These are phyloP conservation scores for Termitomyces eurrhizus DNA, from an alignment of 768 basidiomycete genomes.

Conservation along the genomic window DNA sequence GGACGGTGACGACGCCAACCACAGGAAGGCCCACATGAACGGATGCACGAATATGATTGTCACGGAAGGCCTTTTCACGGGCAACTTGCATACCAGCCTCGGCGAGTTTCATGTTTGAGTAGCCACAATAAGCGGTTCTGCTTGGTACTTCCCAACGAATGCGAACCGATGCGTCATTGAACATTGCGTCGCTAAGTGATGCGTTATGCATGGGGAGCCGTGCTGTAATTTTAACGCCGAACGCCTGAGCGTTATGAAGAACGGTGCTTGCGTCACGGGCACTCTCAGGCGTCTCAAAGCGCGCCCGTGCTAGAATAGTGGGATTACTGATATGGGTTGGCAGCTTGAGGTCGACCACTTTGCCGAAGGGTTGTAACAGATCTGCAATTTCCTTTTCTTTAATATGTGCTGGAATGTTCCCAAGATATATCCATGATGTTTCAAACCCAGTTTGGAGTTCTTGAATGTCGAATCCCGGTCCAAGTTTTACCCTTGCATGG, in stretches of 20 bases:
- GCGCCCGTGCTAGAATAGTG: slow-evolving; percentile 35
- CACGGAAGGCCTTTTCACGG: slow-evolving; percentile 28
- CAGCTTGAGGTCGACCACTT: slow-evolving; percentile 35
- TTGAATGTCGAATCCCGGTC: slow-evolving; percentile 56
- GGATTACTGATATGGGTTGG: slow-evolving; percentile 16
- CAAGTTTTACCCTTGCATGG: slow-evolving; percentile 52
- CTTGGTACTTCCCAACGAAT: slow-evolving; percentile 59
- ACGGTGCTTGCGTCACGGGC: slow-evolving; percentile 49
- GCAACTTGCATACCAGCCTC: slow-evolving; percentile 44
- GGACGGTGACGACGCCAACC: slow-evolving; percentile 57
- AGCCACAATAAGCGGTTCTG: slow-evolving; percentile 61
- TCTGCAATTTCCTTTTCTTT: slow-evolving; percentile 28
- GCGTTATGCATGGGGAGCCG: slow-evolving; percentile 42
- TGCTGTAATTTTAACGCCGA: slow-evolving; percentile 37
- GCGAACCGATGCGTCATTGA: slow-evolving; percentile 53
- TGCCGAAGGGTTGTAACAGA: slow-evolving; percentile 44
- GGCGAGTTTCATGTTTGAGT: slow-evolving; percentile 44
- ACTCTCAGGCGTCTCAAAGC: slow-evolving; percentile 43
- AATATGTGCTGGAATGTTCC: slow-evolving; percentile 41
- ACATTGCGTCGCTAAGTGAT: slow-evolving; percentile 27
- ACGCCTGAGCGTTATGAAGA: slow-evolving; percentile 44
- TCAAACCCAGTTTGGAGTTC: slow-evolving; percentile 67
- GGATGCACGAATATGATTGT: slow-evolving; percentile 39
- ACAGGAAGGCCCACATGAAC: slow-evolving; percentile 56
- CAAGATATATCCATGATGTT: slow-evolving; percentile 54